Evolutionary conservation across 441 rosid genomes (phyloP).

Genomic region (Populus trichocarpa): DNA sequence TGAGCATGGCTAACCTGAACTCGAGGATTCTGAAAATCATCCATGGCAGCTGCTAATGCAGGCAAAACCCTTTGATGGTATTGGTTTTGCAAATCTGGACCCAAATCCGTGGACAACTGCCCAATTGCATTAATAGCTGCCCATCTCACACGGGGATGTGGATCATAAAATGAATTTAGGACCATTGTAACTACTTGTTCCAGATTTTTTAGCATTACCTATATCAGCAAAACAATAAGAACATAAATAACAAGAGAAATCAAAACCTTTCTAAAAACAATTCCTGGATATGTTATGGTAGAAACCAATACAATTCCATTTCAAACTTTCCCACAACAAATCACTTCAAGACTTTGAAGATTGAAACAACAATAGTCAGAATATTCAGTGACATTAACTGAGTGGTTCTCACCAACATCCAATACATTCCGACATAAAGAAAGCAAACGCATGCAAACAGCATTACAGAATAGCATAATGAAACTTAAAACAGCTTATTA

Average conservation of each 20-base stretch:
- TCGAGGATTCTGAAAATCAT: slow-evolving; percentile 88
- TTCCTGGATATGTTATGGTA: no score
- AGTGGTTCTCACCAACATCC: no score
- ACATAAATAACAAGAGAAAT: background rate
- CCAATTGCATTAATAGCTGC: slow-evolving; percentile 95
- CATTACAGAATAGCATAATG: no score
- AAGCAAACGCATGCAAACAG: background rate
- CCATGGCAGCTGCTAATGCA: slow-evolving; percentile 82
- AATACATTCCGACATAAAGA: background rate
- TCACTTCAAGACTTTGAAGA: no score
- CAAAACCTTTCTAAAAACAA: background rate
- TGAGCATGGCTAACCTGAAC: slow-evolving; percentile 58
- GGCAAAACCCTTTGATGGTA: slow-evolving; percentile 80
- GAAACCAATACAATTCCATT: background rate
- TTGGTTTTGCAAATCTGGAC: slow-evolving; percentile 94
- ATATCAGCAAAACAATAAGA: slow-evolving; percentile 9
- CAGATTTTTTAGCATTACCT: slow-evolving; percentile 81
- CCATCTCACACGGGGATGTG: slow-evolving; percentile 93
- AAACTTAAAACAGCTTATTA: background rate
- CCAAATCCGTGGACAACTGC: slow-evolving; percentile 89
- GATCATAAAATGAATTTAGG: slow-evolving; percentile 72
- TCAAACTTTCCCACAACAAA: background rate
- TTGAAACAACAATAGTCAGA: no score
- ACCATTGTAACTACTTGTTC: slow-evolving; percentile 81
- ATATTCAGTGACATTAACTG: no score